phyloP scores from a whole-genome alignment of 2,329 filamentous ascomycete species.

The Aspergillus viridinutans region DNA sequence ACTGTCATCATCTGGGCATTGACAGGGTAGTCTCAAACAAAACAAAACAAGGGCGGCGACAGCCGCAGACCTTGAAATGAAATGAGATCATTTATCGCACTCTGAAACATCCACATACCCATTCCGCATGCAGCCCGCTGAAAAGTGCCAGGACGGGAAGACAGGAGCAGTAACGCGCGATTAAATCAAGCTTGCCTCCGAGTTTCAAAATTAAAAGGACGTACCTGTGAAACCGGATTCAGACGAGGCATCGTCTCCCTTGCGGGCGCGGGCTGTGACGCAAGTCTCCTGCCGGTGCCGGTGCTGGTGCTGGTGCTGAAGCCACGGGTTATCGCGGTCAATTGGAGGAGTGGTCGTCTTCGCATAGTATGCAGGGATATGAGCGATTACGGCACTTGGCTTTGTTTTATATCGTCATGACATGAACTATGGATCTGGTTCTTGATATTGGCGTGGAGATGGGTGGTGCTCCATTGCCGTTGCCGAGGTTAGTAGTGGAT shows the following conservation, averaged over 20 bases:
- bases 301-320: constrained; percentile 2
- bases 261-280: background rate
- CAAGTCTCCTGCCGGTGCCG: background rate
- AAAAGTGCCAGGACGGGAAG: background rate
- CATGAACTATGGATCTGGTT: background rate
- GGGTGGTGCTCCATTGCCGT: background rate
- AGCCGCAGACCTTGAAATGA: background rate
- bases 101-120: background rate
- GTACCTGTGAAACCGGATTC: constrained; percentile 13
- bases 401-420: background rate
- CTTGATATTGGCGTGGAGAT: background rate
- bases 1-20: too few relatives aligned
- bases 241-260: constrained; percentile 9
- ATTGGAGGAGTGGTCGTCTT: background rate
- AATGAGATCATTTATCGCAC: background rate
- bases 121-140: background rate
- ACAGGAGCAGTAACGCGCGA: background rate
- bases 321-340: constrained; percentile 1
- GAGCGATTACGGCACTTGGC: background rate
- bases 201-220: background rate
- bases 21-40: background rate
- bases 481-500: background rate
- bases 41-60: background rate
- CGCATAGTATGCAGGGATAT: constrained; percentile 2
- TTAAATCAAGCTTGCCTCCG: background rate